Conservation (phyloP, 164 flowering plant species). For the Kalanchoe fedtschenkoi region DNA sequence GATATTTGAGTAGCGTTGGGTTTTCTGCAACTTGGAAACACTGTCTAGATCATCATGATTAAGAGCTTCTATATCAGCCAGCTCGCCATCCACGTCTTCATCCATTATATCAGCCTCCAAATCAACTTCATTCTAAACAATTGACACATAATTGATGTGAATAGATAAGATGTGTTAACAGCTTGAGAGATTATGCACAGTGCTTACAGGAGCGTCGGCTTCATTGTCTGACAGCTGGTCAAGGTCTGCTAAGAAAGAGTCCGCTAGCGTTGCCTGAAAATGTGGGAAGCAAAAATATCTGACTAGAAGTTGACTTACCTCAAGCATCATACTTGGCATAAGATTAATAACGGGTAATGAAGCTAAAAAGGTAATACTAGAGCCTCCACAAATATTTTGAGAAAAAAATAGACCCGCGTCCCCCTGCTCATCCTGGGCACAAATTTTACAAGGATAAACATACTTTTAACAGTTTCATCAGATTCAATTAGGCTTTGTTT, state of each 20-base stretch:
- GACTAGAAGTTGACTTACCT: no score
- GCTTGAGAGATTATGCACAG: background rate
- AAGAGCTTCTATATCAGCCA: slow-evolving; percentile 64
- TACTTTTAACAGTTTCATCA: no score
- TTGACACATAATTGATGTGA: background rate
- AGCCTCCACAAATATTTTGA: background rate
- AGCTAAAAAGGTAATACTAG: no score
- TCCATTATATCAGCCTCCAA: slow-evolving; percentile 58
- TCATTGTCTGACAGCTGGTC: slow-evolving; percentile 92
- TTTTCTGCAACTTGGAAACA: slow-evolving; percentile 81
- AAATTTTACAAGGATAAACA: no score
- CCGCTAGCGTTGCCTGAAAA: slow-evolving; percentile 77
- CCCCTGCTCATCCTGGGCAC: no score
- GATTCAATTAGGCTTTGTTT: no score
- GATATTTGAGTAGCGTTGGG: slow-evolving; percentile 71
- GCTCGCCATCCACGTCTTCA: slow-evolving; percentile 67
- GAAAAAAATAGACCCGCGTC: background rate
- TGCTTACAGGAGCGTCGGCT: slow-evolving; percentile 43
- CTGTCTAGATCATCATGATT: slow-evolving; percentile 87
- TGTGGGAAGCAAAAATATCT: background rate
- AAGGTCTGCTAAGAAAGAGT: slow-evolving; percentile 89
- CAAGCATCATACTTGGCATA: no score
- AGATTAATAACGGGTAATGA: no score
- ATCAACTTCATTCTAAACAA: slow-evolving; percentile 48
- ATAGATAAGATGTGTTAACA: background rate